These are phyloP conservation scores for Hanseniaspora jakobsenii DNA, from an alignment of 805 yeast genomes.

Conservation along the genomic window DNA sequence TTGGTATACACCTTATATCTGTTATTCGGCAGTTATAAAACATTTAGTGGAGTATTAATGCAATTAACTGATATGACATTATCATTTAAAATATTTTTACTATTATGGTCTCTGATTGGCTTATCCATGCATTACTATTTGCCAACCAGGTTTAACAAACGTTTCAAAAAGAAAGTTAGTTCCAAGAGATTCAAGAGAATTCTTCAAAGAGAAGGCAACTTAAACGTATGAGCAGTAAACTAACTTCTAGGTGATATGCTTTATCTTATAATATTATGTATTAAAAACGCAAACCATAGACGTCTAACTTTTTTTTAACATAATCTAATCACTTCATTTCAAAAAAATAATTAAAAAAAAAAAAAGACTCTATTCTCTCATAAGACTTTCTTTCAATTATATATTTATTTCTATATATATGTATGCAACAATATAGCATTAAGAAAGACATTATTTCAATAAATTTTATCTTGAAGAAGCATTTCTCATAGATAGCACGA, in stretches of 20 bases:
- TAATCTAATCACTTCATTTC: no score
- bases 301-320: no score
- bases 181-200: conserved; percentile 31
- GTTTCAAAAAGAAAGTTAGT: conserved; percentile 30
- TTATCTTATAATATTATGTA: no score
- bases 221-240: conserved; percentile 13
- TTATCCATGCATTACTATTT: conserved; percentile 30
- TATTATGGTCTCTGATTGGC: conserved; percentile 38
- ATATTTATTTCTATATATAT: not conserved
- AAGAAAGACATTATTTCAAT: no score
- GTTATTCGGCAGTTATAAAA: conserved; percentile 40
- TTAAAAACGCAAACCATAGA: no score
- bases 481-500: conserved; percentile 73
- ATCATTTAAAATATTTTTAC: conserved; percentile 41
- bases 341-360: no score
- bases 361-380: no score
- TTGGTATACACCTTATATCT: conserved; percentile 34
- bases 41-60: conserved; percentile 50
- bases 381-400: no score
- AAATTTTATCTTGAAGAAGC: conserved; percentile 36
- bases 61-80: conserved; percentile 55
- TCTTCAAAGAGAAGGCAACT: conserved; percentile 17
- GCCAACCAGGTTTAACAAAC: conserved; percentile 27
- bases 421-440: not conserved
- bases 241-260: no score